phyloP scores from a whole-genome alignment of 148 eudicot species.

The Dysphania ambrosioides region DNA sequence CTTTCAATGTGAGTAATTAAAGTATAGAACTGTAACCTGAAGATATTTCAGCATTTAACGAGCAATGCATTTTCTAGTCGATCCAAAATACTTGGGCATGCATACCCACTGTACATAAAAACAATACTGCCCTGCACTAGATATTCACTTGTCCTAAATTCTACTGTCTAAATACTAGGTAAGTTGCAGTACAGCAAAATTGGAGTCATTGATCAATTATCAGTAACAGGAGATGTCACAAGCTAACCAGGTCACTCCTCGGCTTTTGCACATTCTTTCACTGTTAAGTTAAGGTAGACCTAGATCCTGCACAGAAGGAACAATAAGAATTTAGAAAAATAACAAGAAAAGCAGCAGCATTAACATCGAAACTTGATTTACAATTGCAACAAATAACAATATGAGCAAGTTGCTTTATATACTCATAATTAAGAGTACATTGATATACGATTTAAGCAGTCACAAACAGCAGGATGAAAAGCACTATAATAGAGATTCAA shows the following conservation, averaged over 20 bases:
- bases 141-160: background rate
- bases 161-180: conserved; percentile 4
- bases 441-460: background rate
- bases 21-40: background rate
- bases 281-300: conserved; percentile 20
- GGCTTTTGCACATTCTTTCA: conserved; percentile 4
- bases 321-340: background rate
- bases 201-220: conserved; percentile 14
- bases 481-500: background rate
- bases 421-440: background rate
- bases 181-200: conserved; percentile 9
- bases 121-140: background rate
- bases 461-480: background rate
- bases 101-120: conserved; percentile 22
- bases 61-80: conserved; percentile 12
- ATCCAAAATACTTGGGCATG: conserved; percentile 17
- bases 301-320: conserved; percentile 23
- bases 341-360: background rate
- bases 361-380: background rate
- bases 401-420: background rate
- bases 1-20: background rate
- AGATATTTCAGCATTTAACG: background rate
- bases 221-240: conserved; percentile 4
- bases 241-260: background rate
- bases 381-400: background rate